Evolutionary conservation across 2,329 filamentous ascomycete genomes (phyloP), one percentile per base, ranked within the genome.

Genomic region (Penicillium fuscoglaucum): DNA sequence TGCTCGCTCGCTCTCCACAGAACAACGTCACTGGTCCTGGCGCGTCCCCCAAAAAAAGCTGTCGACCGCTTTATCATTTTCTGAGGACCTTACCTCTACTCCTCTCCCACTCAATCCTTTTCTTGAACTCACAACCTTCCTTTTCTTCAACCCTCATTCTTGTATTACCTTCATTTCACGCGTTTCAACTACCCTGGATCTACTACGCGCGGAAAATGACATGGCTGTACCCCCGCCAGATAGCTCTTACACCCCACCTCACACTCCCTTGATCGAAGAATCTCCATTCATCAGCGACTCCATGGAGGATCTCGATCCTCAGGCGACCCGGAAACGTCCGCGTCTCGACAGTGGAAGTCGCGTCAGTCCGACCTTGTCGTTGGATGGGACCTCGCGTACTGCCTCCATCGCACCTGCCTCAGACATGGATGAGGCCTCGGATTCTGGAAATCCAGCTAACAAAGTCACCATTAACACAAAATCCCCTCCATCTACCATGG

Each of bases 391-490:
- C 46, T 52, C 65, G 43, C 56, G 61, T 43, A 61, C 68, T 40
- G 59, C 68, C 57, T 64, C 68, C 62, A 41, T 52, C 33, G 70
- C 62, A 64, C 65, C 68, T 68, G 64, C 72, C 64, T 54, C 61
- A 31, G 55, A 62, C 26, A 70, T 70, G 57, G 66, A 72, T 49
- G 66, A 72, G 56, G 61, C 66, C 51, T 62, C 68, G 39, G 64
- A 70, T 40, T 66, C 68, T 24, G 68, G 68, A 47, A 74, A 73
- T 44, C 72, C 76, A 21, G 73, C 76, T 44, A 79, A 74, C 59
- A 78, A 76, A 66, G 75, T 81, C 31, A 80, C 79, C 13, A 80
- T 81, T 64, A 81, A 81, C 60, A 75, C 76, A 66, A 78, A 76
- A 60, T 76, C 75, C 41, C 71, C 74, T 50, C 61, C 64, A 52